Conservation (phyloP, 805 yeast species). For the Komagataella phaffii region DNA sequence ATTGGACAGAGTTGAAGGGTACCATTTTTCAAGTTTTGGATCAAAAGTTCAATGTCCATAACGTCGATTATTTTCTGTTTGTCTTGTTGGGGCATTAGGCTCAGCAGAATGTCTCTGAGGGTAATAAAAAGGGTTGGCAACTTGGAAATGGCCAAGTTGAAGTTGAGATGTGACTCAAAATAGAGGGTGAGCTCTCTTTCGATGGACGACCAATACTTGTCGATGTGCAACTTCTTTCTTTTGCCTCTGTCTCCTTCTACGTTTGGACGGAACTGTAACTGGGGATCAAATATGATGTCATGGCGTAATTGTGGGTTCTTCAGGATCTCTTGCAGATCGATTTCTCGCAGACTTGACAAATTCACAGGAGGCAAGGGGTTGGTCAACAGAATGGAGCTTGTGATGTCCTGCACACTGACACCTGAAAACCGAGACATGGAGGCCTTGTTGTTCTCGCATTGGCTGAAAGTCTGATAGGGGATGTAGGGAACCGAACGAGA, state of each 20-base stretch:
- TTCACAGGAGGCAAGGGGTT: constrained; percentile 70
- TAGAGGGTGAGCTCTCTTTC: constrained; percentile 31
- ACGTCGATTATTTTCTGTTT: constrained; percentile 52
- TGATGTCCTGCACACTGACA: neutral
- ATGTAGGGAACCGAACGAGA: neutral
- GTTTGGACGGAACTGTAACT: constrained; percentile 81
- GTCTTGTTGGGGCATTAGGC: constrained; percentile 70
- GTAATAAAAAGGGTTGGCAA: constrained; percentile 66
- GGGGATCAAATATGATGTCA: constrained; percentile 86
- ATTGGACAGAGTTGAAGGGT: constrained; percentile 63
- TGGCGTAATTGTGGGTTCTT: constrained; percentile 89
- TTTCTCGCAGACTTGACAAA: constrained; percentile 67
- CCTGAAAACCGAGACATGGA: neutral
- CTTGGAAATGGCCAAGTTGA: constrained; percentile 17
- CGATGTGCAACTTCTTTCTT: constrained; percentile 61
- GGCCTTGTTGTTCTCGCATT: neutral
- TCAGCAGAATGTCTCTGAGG: constrained; percentile 60
- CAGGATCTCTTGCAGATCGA: constrained; percentile 77
- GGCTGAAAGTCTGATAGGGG: neutral
- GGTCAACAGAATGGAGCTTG: neutral
- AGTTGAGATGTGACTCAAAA: constrained; percentile 10
- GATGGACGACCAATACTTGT: constrained; percentile 74
- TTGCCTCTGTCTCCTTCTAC: constrained; percentile 84
- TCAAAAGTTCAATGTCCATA: constrained; percentile 60
- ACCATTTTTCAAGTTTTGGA: constrained; percentile 62